These are phyloP conservation scores for Salmacisia buchloeana DNA, from an alignment of 1,284 basidiomycete species.

Conservation along the genomic window DNA sequence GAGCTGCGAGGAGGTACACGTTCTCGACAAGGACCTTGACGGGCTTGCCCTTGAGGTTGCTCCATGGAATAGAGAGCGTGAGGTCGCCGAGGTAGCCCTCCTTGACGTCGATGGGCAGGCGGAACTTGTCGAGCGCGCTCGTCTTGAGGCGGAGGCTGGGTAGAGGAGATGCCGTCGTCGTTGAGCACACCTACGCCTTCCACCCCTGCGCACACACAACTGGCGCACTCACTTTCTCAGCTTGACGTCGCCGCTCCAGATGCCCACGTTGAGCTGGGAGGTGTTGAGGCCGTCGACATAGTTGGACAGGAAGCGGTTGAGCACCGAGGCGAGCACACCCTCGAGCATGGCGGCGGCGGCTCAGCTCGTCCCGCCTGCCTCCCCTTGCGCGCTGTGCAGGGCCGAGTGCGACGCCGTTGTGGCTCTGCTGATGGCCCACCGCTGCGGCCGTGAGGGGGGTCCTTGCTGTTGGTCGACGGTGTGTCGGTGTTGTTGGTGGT, in stretches of 20 bases:
- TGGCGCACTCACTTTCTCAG: slow-evolving; percentile 54
- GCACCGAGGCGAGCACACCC: slow-evolving; percentile 47
- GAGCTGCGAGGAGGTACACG: slow-evolving; percentile 87
- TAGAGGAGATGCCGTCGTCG: background rate
- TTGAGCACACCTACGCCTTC: background rate
- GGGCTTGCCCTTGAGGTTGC: slow-evolving; percentile 85
- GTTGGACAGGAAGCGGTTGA: slow-evolving; percentile 80
- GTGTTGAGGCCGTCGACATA: slow-evolving; percentile 97
- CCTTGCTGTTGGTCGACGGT: too few relatives aligned
- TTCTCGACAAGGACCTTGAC: slow-evolving; percentile 89
- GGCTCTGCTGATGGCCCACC: too few relatives aligned
- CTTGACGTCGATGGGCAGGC: slow-evolving; percentile 88
- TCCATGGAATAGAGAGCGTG: slow-evolving; percentile 89
- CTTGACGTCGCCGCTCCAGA: slow-evolving; percentile 85
- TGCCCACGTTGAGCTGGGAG: slow-evolving; percentile 88
- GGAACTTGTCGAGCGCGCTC: slow-evolving; percentile 90
- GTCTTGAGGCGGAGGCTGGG: slow-evolving; percentile 73
- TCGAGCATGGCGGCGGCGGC: slow-evolving; percentile 46
- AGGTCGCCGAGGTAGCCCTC: slow-evolving; percentile 89
- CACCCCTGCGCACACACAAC: background rate
- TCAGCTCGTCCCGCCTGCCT: too few relatives aligned
- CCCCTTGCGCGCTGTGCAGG: too few relatives aligned
- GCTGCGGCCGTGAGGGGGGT: too few relatives aligned
- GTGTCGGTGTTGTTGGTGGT: too few relatives aligned
- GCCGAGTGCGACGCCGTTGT: too few relatives aligned